Evolutionary conservation across 2,329 filamentous ascomycete species (phyloP).

Genomic region (Penicillium brevicompactum): DNA sequence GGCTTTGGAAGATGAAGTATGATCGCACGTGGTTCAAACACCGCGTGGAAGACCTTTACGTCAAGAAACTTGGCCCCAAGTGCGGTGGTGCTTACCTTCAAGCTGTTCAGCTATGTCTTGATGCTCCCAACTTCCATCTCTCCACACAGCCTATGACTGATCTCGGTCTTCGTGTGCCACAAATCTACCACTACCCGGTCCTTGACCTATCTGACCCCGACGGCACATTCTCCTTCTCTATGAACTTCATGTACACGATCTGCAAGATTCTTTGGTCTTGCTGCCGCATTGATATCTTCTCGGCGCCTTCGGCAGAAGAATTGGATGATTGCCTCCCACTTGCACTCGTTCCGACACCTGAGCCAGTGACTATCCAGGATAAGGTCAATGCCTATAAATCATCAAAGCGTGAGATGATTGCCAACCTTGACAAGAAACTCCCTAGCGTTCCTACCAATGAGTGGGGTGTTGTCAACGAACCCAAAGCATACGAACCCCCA

Average conservation of each 20-base stretch:
- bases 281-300: conserved; percentile 45
- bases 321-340: conserved; percentile 46
- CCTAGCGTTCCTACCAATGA: conserved; percentile 13
- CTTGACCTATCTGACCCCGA: conserved; percentile 44
- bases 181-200: conserved; percentile 46
- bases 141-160: conserved; percentile 47
- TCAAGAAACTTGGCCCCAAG: conserved; percentile 62
- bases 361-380: conserved; percentile 27
- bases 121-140: conserved; percentile 55
- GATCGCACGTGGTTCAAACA: conserved; percentile 63
- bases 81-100: conserved; percentile 66
- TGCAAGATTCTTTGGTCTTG: conserved; percentile 46
- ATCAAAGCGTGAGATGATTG: conserved; percentile 12
- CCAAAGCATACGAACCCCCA: conserved; percentile 33
- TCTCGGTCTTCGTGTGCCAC: conserved; percentile 42
- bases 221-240: conserved; percentile 45
- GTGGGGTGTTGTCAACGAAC: conserved; percentile 24
- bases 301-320: conserved; percentile 42
- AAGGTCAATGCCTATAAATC: conserved; percentile 18
- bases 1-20: conserved; percentile 67
- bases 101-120: conserved; percentile 63
- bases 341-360: conserved; percentile 39
- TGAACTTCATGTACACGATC: conserved; percentile 48
- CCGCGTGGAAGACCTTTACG: conserved; percentile 64
- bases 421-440: conserved; percentile 21